phyloP scores from a whole-genome alignment of 257 asterid species.

The Solanum bulbocastanum region DNA sequence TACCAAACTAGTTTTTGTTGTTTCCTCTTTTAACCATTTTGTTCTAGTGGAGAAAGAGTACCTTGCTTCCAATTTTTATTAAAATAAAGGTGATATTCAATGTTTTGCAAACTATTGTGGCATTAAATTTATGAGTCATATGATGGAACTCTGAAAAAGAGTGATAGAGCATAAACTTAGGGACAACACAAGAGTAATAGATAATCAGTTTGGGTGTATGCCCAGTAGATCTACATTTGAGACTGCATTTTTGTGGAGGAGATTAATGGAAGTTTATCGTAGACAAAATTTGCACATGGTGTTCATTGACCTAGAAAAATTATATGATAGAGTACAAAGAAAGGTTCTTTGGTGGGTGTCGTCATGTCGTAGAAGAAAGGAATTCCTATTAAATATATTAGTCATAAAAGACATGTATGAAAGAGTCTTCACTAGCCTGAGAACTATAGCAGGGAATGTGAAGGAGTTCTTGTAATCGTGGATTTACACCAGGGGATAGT shows the following conservation, averaged over 20 bases:
- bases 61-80: not conserved
- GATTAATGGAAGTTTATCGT: not conserved
- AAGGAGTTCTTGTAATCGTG: not conserved
- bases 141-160: not conserved
- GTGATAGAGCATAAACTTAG: not conserved
- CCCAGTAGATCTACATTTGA: not conserved
- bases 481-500: not conserved
- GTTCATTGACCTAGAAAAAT: not conserved
- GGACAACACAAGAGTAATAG: not conserved
- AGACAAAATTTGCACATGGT: not conserved
- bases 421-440: not conserved
- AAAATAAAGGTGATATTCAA: not conserved
- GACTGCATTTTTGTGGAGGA: not conserved
- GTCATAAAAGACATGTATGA: not conserved
- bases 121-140: not conserved
- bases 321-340: not conserved
- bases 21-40: not conserved
- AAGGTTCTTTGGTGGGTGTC: not conserved
- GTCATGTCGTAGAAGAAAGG: not conserved
- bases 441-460: not conserved
- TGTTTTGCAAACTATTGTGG: not conserved
- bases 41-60: not conserved
- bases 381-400: not conserved
- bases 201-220: not conserved
- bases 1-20: not conserved